These are phyloP conservation scores for Paraphoma chrysanthemicola DNA, from an alignment of 2,329 filamentous ascomycete species.

Conservation along the genomic window DNA sequence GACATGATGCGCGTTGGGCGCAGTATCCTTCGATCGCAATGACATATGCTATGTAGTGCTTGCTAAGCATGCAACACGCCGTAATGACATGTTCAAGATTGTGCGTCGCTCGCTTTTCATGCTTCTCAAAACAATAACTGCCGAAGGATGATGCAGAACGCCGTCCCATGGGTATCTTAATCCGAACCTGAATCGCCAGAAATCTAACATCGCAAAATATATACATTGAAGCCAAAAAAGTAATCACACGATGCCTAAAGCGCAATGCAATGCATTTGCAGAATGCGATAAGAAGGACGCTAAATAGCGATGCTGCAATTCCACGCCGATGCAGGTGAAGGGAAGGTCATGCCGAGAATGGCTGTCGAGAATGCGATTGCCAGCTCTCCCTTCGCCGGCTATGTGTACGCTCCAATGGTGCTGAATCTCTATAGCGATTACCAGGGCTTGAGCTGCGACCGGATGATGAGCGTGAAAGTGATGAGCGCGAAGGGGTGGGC, in stretches of 20 bases:
- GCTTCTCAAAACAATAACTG: not conserved
- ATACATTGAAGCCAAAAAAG: not conserved
- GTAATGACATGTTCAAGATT: no score
- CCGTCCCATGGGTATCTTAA: slow-evolving; percentile 3
- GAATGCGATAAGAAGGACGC: not conserved
- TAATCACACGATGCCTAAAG: not conserved
- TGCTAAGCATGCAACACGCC: no score
- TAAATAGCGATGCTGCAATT: no score
- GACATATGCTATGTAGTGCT: no score
- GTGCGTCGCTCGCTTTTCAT: not conserved
- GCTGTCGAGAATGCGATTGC: not conserved
- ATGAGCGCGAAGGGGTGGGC: not conserved
- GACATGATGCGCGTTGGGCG: no score
- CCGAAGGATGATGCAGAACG: not conserved
- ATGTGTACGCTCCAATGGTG: no score
- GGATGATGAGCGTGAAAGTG: not conserved
- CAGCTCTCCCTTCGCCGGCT: not conserved
- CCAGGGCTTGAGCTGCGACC: not conserved
- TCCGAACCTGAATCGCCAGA: not conserved
- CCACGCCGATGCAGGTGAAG: not conserved
- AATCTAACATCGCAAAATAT: not conserved
- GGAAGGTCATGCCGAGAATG: not conserved
- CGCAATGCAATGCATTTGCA: not conserved
- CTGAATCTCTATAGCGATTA: not conserved
- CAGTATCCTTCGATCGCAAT: no score